Percentiles rank a stretch among this genome's conserved stretches.
phyloP scores from a whole-genome alignment of 2,329 filamentous ascomycete species.

The Xylariomycetidae sp. region DNA sequence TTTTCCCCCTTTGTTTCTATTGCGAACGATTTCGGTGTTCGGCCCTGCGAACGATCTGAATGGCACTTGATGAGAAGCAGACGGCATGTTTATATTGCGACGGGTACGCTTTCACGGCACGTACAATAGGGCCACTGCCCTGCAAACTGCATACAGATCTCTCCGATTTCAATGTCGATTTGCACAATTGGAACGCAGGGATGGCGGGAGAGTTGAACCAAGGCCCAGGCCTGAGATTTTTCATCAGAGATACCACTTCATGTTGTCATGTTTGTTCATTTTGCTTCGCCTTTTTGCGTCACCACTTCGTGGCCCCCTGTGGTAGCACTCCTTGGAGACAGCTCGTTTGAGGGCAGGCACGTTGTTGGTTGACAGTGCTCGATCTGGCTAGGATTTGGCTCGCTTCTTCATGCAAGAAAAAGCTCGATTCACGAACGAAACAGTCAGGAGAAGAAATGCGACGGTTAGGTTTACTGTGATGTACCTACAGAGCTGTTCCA shows the following conservation, averaged over 20 bases:
- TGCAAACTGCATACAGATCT: conserved; percentile 5
- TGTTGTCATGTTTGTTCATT: conserved; percentile 5
- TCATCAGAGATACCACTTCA: conserved; percentile 21
- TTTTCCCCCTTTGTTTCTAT: no score
- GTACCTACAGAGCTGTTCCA: no score
- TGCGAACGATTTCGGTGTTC: no score
- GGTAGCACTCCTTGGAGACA: no score
- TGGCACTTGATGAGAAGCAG: conserved; percentile 13
- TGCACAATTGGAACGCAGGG: conserved; percentile 4
- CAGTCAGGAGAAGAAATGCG: no score
- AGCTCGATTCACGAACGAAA: no score
- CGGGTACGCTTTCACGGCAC: conserved; percentile 4
- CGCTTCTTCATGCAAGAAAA: no score
- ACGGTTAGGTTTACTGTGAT: no score
- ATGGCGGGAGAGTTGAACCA: conserved; percentile 10
- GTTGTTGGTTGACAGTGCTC: conserved; percentile 1
- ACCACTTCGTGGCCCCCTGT: conserved; percentile 4
- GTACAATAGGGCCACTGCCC: no score
- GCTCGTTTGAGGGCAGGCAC: no score
- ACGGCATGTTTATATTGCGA: conserved; percentile 18
- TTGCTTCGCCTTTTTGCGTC: conserved; percentile 6
- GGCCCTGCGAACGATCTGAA: no score
- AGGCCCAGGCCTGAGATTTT: conserved; percentile 14
- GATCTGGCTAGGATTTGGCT: no score
- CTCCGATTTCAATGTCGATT: conserved; percentile 1